phyloP scores from a whole-genome alignment of 345 rosid species.

The Pugionium cornutum region DNA sequence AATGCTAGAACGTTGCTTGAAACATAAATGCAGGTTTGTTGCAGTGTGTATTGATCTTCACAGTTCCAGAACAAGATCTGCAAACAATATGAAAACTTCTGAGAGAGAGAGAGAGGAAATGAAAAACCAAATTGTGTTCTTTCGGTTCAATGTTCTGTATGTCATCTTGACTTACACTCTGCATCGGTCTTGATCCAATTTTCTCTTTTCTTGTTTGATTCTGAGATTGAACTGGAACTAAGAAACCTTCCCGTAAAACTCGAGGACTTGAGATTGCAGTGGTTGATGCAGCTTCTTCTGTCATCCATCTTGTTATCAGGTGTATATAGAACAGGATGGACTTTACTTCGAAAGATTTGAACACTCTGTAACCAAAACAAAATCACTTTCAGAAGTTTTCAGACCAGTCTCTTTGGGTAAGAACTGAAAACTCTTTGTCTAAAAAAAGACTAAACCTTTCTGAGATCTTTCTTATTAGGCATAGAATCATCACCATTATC shows the following conservation, averaged over 20 bases:
- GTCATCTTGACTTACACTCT: slow-evolving; percentile 36
- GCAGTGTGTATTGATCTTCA: slow-evolving; percentile 26
- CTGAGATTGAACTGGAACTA: slow-evolving; percentile 6
- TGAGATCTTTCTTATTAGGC: slow-evolving; percentile 29
- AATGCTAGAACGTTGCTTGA: slow-evolving; percentile 10
- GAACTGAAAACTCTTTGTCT: neutral
- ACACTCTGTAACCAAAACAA: slow-evolving; percentile 29
- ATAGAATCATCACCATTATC: slow-evolving; percentile 4
- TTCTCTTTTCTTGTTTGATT: slow-evolving; percentile 12
- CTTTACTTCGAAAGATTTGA: slow-evolving; percentile 33
- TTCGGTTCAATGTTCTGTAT: neutral
- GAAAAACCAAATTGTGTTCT: neutral
- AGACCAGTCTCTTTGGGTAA: slow-evolving; percentile 8
- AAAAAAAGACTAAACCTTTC: slow-evolving; percentile 30
- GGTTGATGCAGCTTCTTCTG: slow-evolving; percentile 16
- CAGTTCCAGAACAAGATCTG: slow-evolving; percentile 38
- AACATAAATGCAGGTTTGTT: slow-evolving; percentile 3
- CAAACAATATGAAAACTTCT: neutral
- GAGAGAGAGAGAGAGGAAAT: neutral
- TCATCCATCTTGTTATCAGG: slow-evolving; percentile 11
- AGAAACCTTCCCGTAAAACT: neutral
- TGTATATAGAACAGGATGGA: slow-evolving; percentile 35
- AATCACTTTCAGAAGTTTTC: slow-evolving; percentile 11
- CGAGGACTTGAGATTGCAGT: slow-evolving; percentile 1
- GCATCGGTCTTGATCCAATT: slow-evolving; percentile 41